Conservation (phyloP, 2,329 filamentous ascomycete species). For the Myotisia sp. region DNA sequence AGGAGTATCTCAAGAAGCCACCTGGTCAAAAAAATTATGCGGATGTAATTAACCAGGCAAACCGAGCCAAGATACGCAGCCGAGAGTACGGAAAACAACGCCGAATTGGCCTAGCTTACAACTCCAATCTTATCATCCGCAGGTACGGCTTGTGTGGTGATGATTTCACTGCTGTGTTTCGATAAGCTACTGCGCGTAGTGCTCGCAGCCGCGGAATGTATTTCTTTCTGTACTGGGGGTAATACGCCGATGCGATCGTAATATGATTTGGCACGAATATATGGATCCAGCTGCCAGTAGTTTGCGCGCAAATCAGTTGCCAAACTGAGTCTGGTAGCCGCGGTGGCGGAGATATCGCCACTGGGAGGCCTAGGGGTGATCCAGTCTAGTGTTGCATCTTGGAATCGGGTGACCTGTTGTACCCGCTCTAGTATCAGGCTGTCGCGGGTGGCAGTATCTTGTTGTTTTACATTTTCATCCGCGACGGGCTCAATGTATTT, state of each 20-base stretch:
- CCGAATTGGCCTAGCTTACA: neutral
- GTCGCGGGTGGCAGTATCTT: slow-evolving; percentile 49
- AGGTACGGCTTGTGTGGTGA: slow-evolving; percentile 5
- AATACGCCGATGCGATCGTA: slow-evolving; percentile 66
- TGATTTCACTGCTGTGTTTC: slow-evolving; percentile 8
- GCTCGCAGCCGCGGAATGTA: slow-evolving; percentile 5
- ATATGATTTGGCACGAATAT: slow-evolving; percentile 63
- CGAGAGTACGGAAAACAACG: too few species aligned
- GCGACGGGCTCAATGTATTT: slow-evolving; percentile 60
- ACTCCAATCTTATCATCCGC: slow-evolving; percentile 1
- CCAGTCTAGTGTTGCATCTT: slow-evolving; percentile 63
- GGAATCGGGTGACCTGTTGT: slow-evolving; percentile 55
- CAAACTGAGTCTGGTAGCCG: slow-evolving; percentile 46
- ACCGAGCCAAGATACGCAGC: too few species aligned
- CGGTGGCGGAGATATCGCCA: slow-evolving; percentile 36
- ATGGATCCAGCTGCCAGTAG: slow-evolving; percentile 86
- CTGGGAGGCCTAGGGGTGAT: slow-evolving; percentile 38
- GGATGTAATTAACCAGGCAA: too few species aligned
- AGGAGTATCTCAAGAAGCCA: too few species aligned
- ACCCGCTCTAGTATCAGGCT: slow-evolving; percentile 50
- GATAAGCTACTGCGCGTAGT: slow-evolving; percentile 4
- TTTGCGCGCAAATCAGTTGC: slow-evolving; percentile 52
- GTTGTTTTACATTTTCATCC: slow-evolving; percentile 65
- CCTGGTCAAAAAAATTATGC: too few species aligned
- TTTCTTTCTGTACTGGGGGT: slow-evolving; percentile 8